Evolutionary conservation across 352 stramenopile species (phyloP), one percentile per base, ranked within the genome.

Genomic region (Phytophthora pseudosyringae): DNA sequence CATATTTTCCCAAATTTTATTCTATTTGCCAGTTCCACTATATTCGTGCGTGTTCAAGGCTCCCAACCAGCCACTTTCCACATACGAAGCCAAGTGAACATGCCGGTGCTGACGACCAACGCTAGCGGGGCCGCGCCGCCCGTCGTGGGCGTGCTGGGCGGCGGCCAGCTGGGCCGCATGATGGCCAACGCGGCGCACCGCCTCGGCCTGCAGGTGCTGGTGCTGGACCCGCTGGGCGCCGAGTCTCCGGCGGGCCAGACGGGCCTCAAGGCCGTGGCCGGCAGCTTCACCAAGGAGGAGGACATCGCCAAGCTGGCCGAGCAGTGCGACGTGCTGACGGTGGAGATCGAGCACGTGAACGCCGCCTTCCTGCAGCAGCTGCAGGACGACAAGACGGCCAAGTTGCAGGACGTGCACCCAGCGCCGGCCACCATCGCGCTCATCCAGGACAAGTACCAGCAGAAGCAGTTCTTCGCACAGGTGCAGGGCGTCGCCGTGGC

Each of bases 341-440:
- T 98, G 31, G 97, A 99, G 83, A 99, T 99, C 75, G 97, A 99
- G 75, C 97, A 99, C 75, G 95, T 99, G 15, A 98, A 98, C 67
- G 94, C 97, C 5, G 70, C 90, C 5, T 94, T 88, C 11, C 77
- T 99, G 46, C 78, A 83, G 32, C 90, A 90, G 67, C 87, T 99
- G 48, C 83, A 98, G 67, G 61, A 79, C 48, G 46, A 70, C 26
- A 87, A 98, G 64, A 38, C 62, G 16, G 49, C 68, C 18, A 62
- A 68, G 7, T 35, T 91, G 8, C 57, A 64, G 38, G 70, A 58
- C 21, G 82, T 95, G 38, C 81, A 93, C 57, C 97, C 97, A 48
- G 87, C 82, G 16, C 90, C 96, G 18, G 74, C 80, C 41, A 98
- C 98, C 12, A 89, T 99, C 36, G 75, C 84, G 21, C 90, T 99